Evolutionary conservation across 2,329 filamentous ascomycete genomes (phyloP).

Genomic region (Dactylonectria estremocensis): DNA sequence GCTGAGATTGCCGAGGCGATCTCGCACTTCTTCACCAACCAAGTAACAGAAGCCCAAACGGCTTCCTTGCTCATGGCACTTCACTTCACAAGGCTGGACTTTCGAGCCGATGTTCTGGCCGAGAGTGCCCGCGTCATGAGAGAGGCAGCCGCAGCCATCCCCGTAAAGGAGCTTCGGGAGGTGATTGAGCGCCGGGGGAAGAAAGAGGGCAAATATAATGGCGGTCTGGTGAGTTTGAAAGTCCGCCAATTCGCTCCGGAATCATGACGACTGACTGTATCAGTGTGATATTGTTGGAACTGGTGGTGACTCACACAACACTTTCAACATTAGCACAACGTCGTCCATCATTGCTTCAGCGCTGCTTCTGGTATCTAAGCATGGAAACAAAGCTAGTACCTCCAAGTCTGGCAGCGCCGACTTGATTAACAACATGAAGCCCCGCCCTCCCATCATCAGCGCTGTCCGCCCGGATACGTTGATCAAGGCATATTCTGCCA

Average conservation of each 20-base stretch:
- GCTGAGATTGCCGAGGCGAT: constrained; percentile 92
- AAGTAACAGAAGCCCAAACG: constrained; percentile 89
- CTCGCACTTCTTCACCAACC: constrained; percentile 91
- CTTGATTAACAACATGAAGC: constrained; percentile 83
- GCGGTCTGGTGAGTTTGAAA: constrained; percentile 80
- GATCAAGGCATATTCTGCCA: constrained; percentile 79
- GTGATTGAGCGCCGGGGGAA: constrained; percentile 73
- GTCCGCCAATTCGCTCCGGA: background rate
- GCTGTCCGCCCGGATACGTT: constrained; percentile 82
- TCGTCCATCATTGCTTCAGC: constrained; percentile 92
- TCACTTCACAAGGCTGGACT: constrained; percentile 91
- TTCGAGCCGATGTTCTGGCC: constrained; percentile 87
- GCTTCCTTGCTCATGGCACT: constrained; percentile 90
- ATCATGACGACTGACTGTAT: constrained; percentile 25
- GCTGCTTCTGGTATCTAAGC: constrained; percentile 89
- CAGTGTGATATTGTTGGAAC: constrained; percentile 96
- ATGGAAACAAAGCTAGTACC: constrained; percentile 95
- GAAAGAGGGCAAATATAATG: constrained; percentile 81
- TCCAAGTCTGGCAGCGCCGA: constrained; percentile 97
- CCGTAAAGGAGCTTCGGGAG: constrained; percentile 72
- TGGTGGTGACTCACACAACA: constrained; percentile 95
- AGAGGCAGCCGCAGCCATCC: constrained; percentile 80
- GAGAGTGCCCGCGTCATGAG: constrained; percentile 90
- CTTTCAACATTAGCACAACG: constrained; percentile 98
- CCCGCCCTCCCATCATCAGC: constrained; percentile 80